A percentile compares a stretch with the other conserved stretches of the same genome.
These are phyloP conservation scores for Sugiyamaella valdiviana DNA, from an alignment of 805 yeast species.

Conservation along the genomic window DNA sequence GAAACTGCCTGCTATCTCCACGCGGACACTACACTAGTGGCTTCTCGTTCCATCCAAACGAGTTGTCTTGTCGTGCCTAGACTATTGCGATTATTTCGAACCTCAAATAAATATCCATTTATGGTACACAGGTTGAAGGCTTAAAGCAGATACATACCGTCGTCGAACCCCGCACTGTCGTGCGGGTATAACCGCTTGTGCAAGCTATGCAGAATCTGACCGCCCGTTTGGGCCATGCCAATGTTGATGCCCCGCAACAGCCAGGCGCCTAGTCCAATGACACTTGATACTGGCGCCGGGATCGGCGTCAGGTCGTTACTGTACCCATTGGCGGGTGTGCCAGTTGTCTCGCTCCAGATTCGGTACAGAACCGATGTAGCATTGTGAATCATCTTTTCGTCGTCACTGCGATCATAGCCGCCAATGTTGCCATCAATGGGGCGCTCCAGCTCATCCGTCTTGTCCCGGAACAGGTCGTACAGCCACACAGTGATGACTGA, in stretches of 20 bases:
- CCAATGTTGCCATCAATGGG: background rate
- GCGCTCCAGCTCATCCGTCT: background rate
- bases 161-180: background rate
- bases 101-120: too few species aligned
- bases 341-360: slow-evolving; percentile 15
- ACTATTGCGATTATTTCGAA: too few species aligned
- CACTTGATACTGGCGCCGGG: slow-evolving; percentile 1
- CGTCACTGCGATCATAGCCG: background rate
- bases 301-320: background rate
- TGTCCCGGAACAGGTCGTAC: slow-evolving; percentile 13
- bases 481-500: slow-evolving; percentile 28
- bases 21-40: too few species aligned
- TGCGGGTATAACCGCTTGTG: slow-evolving; percentile 10
- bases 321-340: background rate
- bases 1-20: too few species aligned
- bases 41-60: too few species aligned
- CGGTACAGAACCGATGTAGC: slow-evolving; percentile 21
- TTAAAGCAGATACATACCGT: slow-evolving; percentile 1
- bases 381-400: slow-evolving; percentile 22
- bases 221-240: slow-evolving; percentile 17
- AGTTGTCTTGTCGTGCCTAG: too few species aligned
- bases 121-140: too few species aligned
- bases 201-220: slow-evolving; percentile 13
- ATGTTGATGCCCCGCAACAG: slow-evolving; percentile 13
- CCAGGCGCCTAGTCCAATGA: slow-evolving; percentile 16